Conservation (phyloP, 2,329 filamentous ascomycete genomes). For the Claviceps quebecensis region DNA sequence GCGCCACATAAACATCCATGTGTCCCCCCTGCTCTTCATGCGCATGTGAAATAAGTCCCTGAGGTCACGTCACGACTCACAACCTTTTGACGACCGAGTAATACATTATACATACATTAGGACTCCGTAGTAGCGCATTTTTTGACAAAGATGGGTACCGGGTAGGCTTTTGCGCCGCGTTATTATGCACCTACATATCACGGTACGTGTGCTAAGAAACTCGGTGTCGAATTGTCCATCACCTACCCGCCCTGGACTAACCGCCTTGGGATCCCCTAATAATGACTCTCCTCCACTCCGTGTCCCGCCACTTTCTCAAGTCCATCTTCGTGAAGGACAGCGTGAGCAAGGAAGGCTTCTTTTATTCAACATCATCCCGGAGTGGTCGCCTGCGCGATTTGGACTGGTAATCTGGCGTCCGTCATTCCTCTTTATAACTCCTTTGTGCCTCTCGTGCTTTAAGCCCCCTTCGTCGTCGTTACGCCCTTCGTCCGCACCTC, state of each 20-base stretch:
- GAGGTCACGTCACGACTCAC: too few species aligned
- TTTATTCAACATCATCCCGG: conserved; percentile 4
- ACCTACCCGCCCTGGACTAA: conserved; percentile 4
- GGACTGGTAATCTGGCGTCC: conserved; percentile 3
- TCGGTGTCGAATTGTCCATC: background rate
- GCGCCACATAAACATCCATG: too few species aligned
- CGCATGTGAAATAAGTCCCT: too few species aligned
- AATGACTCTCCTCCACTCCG: conserved; percentile 6
- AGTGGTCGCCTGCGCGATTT: conserved; percentile 5
- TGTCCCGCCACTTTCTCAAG: conserved; percentile 7
- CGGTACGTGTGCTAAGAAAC: too few species aligned
- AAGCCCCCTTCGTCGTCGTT: conserved; percentile 2
- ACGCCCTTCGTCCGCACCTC: background rate
- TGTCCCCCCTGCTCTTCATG: too few species aligned
- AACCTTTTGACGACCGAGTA: too few species aligned
- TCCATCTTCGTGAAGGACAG: conserved; percentile 4
- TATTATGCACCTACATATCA: too few species aligned
- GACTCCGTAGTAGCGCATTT: too few species aligned
- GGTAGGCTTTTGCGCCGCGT: too few species aligned
- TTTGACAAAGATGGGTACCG: too few species aligned
- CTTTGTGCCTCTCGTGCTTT: conserved; percentile 3
- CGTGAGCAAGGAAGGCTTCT: conserved; percentile 3
- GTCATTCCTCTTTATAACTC: conserved; percentile 3
- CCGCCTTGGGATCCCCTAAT: conserved; percentile 6
- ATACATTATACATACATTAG: too few species aligned